Conservation (phyloP, 148 eudicot genomes). For the Rheum nobile region DNA sequence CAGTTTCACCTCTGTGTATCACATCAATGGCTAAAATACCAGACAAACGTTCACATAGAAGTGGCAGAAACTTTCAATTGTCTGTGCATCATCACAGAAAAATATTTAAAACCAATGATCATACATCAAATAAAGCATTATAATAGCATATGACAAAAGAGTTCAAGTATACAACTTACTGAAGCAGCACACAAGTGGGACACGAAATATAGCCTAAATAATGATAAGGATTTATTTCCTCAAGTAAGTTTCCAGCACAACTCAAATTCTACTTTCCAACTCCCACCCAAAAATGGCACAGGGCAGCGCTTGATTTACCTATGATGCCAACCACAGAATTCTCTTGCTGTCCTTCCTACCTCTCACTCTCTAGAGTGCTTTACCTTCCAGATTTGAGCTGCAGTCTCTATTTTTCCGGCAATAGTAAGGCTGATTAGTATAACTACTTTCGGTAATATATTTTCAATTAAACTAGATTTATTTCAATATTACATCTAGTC, state of each 20-base stretch:
- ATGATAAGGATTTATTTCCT: background rate
- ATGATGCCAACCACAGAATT: background rate
- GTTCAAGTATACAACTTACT: background rate
- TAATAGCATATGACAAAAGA: background rate
- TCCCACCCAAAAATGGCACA: background rate
- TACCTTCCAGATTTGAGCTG: background rate
- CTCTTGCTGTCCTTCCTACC: background rate
- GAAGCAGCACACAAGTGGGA: background rate
- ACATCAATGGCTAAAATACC: slow-evolving; percentile 16
- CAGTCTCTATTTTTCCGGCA: background rate
- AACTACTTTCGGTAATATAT: background rate
- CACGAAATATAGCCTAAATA: background rate
- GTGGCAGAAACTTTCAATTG: background rate
- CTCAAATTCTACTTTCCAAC: background rate
- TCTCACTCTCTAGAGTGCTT: background rate
- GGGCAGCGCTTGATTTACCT: background rate
- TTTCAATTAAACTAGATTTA: background rate
- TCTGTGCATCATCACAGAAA: background rate
- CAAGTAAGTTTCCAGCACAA: background rate
- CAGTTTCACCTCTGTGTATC: slow-evolving; percentile 9
- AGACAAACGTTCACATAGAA: background rate
- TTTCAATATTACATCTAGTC: background rate
- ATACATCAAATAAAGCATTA: background rate
- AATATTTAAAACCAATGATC: background rate
- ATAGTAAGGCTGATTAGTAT: background rate